Evolutionary conservation across 176 grass and related monocot species (phyloP), one percentile per base, ranked within the genome.

Genomic region (Tillandsia leiboldiana): DNA sequence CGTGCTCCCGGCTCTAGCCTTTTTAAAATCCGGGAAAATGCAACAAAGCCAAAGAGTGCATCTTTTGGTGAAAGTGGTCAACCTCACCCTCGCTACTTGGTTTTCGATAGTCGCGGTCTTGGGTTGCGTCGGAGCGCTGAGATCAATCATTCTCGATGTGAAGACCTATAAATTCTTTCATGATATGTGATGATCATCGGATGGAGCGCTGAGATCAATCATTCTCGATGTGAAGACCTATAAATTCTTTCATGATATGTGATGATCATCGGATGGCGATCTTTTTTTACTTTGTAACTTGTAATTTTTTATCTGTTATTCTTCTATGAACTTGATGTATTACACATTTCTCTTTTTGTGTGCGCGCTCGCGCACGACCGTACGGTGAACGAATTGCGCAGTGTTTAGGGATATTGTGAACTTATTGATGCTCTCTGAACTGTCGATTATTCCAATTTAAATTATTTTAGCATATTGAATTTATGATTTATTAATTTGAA

Each of bases 161-260:
- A 80, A 82, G 53, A 84, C 81, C 22, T 90, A 90, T 24, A 82
- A 74, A 62, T 82, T 90, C 83, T 89, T 89, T 57, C 81, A 90
- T 82, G 91, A 90, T 68, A 84, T 87, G 73, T 90, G 78, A 94
- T 51, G 10, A 33, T 52, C 20, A 8, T 59, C n/a, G 10, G 18
- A 12, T 54, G 13, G 6, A 1, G 82, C 84, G 13, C 73, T 91
- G 51, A 96, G 91, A 66, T 84, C 79, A 1, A 96, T 96, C 10
- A 68, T 52, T 10, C 69, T 91, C 0, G 80, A 94, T 50, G 54
- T 95, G 13, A 80, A 82, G 53, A 84, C 81, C 22, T 90, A 90
- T 24, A 83, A 75, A 62, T 82, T 90, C 83, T 89, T 89, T 57
- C 81, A 90, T 82, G 91, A 90, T 68, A 84, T 87, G 73, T 90